Percentiles rank a stretch among this genome's conserved stretches.
Conservation (phyloP, 805 yeast species). For the Myxozyma neotropica region DNA sequence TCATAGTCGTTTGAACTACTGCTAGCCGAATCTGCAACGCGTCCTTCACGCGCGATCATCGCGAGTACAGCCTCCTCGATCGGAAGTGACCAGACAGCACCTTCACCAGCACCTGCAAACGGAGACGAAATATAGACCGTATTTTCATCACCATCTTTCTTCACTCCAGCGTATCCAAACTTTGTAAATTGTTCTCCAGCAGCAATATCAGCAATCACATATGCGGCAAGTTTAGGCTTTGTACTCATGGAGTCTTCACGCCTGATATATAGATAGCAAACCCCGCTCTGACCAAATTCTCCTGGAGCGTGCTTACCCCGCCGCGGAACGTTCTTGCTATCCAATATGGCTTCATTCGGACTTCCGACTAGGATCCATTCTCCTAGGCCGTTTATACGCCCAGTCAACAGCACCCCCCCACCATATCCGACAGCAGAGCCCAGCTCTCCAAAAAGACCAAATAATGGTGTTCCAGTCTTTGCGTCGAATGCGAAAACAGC, state of each 20-base stretch:
- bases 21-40: neutral
- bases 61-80: conserved; percentile 13
- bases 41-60: neutral
- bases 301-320: conserved; percentile 38
- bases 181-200: conserved; percentile 35
- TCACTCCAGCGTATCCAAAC: conserved; percentile 44
- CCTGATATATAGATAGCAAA: conserved; percentile 43
- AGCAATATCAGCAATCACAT: conserved; percentile 34
- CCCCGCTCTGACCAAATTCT: conserved; percentile 45
- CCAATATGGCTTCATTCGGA: conserved; percentile 25
- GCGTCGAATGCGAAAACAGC: conserved; percentile 23
- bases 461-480: conserved; percentile 13
- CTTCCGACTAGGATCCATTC: conserved; percentile 31
- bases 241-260: conserved; percentile 20
- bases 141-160: conserved; percentile 6
- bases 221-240: conserved; percentile 31
- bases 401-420: conserved; percentile 29
- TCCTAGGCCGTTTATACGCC: conserved; percentile 21
- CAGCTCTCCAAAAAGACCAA: conserved; percentile 10
- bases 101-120: conserved; percentile 47
- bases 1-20: neutral
- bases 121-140: conserved; percentile 49
- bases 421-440: conserved; percentile 22
- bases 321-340: conserved; percentile 36
- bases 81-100: conserved; percentile 51